These are phyloP conservation scores for Neurospora sp. DNA, from an alignment of 495 filamentous ascomycete genomes.

Conservation along the genomic window DNA sequence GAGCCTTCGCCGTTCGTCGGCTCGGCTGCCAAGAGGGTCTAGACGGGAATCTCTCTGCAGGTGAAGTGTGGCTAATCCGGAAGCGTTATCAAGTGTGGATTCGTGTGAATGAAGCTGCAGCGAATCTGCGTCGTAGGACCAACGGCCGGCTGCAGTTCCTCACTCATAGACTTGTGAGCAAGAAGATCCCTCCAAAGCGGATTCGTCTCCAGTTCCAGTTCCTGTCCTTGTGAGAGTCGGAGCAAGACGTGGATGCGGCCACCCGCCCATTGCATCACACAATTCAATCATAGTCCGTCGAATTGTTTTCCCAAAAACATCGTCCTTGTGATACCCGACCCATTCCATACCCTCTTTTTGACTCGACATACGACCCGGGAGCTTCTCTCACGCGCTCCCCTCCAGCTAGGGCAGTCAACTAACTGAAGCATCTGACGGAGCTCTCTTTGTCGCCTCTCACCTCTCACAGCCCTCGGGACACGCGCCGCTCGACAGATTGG, in stretches of 20 bases:
- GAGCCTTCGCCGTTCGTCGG: not conserved
- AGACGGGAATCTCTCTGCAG: not conserved
- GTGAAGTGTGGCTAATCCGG: not conserved
- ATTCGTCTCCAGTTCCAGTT: not conserved
- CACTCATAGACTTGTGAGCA: not conserved
- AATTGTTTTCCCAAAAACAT: not conserved
- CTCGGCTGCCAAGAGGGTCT: not conserved
- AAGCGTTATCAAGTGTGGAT: not conserved
- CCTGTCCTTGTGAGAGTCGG: too few relatives aligned
- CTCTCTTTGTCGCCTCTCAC: not conserved
- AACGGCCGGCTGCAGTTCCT: not conserved
- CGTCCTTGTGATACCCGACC: not conserved
- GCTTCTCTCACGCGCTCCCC: not conserved
- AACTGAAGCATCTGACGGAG: not conserved
- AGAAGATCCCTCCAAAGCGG: not conserved
- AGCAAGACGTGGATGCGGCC: conserved; percentile 6
- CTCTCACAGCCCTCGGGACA: not conserved
- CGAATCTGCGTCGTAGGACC: not conserved
- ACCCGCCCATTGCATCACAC: conserved; percentile 17
- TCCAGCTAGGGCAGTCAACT: not conserved
- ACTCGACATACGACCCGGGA: not conserved
- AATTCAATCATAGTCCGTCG: not conserved
- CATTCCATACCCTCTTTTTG: not conserved
- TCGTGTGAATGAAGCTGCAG: not conserved
- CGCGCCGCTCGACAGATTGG: not conserved